Percentiles rank a stretch among this genome's conserved stretches.
phyloP scores from a whole-genome alignment of 2,329 filamentous ascomycete species.

The Dichotomopilus funicola region DNA sequence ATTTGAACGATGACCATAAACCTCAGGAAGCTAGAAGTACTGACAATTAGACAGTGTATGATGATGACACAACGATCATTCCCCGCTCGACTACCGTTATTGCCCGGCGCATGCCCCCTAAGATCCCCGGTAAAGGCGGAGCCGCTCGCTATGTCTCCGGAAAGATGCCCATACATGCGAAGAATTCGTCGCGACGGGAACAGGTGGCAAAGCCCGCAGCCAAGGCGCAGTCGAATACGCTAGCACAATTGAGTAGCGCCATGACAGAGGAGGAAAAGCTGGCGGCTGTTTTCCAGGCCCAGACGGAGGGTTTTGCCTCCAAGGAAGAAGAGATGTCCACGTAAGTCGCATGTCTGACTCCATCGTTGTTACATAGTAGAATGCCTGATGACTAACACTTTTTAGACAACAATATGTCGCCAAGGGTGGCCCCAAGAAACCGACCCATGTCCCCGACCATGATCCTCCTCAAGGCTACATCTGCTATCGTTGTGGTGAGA shows the following conservation, averaged over 20 bases:
- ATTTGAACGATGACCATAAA: neutral
- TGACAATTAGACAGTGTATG: conserved; percentile 63
- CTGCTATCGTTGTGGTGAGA: conserved; percentile 92
- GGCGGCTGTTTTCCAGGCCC: conserved; percentile 83
- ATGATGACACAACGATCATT: conserved; percentile 97
- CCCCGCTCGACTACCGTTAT: conserved; percentile 91
- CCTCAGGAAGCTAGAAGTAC: conserved; percentile 13
- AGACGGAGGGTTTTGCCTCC: conserved; percentile 74
- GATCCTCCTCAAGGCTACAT: conserved; percentile 91
- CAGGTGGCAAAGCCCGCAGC: conserved; percentile 51
- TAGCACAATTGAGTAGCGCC: conserved; percentile 64
- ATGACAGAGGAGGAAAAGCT: conserved; percentile 94
- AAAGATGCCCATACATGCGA: conserved; percentile 86
- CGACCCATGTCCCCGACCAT: conserved; percentile 77
- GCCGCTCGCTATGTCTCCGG: conserved; percentile 94
- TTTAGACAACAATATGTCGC: conserved; percentile 55
- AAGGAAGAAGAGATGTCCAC: conserved; percentile 91
- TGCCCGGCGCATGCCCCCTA: conserved; percentile 76
- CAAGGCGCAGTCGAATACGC: conserved; percentile 51
- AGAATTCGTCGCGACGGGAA: conserved; percentile 66
- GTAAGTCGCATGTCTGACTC: conserved; percentile 37
- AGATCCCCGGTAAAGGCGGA: conserved; percentile 77
- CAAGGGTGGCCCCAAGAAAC: conserved; percentile 57
- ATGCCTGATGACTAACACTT: conserved; percentile 29
- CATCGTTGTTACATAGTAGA: too few species aligned